Base-by-base conservation (phyloP, 805 yeast species). In the Yarrowia sp. region DNA sequence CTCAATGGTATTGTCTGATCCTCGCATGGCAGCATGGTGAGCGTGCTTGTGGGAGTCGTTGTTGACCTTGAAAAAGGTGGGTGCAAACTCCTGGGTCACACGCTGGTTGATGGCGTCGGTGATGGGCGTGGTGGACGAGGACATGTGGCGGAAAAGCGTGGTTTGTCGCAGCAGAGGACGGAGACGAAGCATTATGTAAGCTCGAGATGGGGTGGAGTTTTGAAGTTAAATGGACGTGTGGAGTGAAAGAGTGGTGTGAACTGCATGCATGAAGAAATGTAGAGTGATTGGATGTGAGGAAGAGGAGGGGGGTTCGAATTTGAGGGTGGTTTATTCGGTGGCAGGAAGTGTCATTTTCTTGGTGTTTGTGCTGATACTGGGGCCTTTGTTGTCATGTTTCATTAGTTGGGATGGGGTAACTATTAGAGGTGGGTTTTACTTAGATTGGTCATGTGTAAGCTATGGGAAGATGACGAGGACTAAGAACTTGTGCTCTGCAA, bases 1-100 rank as follows among this genome's bases (percentile, higher is more conserved):
- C 78, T 94, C 98, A 2, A 84, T 82, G 15, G 80, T 82, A 77
- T 92, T 92, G 1, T 83, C 72, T 9, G 93, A 91, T 4, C 89
- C 92, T 67, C 87, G 83, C 80, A 91, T 84, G 1, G 96, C 92
- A 69, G 87, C 88, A 77, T 94, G 98, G 72, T 91, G 93, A 1
- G 92, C 86, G 78, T 94, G 98, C 76, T 90, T 90, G 78, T 86
- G 87, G 8, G 97, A 91, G 78, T 94, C 98, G 76, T 94, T 94
- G 69, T 80, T 81, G 7, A 94, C 83, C 41, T 83, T 72, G 85
- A 81, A 72, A 71, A 77, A 9, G 75, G 74, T 26, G 86, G 96
- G 71, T 79, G 74, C 59, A 82, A 82, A 69, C 43, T 75, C 77
- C 7, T 73, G 71, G 22, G 76, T 72, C 38, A 88, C 73, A 72